phyloP scores from a whole-genome alignment of 2,329 filamentous ascomycete species.

The Didymella glomerata region DNA sequence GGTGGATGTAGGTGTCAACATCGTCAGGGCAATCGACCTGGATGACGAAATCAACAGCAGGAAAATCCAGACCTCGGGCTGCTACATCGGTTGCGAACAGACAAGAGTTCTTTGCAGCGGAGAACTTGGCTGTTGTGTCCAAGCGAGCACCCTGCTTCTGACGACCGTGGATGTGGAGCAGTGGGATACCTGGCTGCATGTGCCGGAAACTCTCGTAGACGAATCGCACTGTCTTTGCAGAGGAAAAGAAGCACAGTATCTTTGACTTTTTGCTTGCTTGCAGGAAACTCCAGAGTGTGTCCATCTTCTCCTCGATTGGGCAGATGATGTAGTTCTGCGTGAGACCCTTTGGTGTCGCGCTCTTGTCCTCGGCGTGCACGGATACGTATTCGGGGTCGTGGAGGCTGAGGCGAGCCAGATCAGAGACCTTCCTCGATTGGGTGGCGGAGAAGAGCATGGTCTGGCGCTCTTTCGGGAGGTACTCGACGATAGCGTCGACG shows the following conservation, averaged over 20 bases:
- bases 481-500: conserved; percentile 91
- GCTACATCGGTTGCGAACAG: conserved; percentile 96
- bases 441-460: conserved; percentile 96
- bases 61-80: conserved; percentile 92
- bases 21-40: conserved; percentile 98
- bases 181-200: conserved; percentile 89
- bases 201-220: conserved; percentile 93
- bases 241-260: conserved; percentile 94
- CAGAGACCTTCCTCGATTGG: conserved; percentile 92
- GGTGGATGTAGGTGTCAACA: conserved; percentile 96
- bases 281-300: conserved; percentile 92
- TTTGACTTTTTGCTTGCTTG: conserved; percentile 90
- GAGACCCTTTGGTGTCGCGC: conserved; percentile 82
- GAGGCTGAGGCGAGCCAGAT: conserved; percentile 86
- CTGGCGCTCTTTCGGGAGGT: conserved; percentile 84
- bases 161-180: conserved; percentile 90
- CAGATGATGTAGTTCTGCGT: conserved; percentile 93
- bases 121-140: conserved; percentile 87
- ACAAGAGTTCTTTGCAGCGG: conserved; percentile 80
- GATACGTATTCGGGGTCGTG: conserved; percentile 94
- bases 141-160: conserved; percentile 91
- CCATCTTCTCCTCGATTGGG: conserved; percentile 85
- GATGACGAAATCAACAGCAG: conserved; percentile 98
- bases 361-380: conserved; percentile 82
- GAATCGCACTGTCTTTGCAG: conserved; percentile 95